Base-by-base conservation (phyloP, 148 eudicot genomes). In the Rhododendron ferrugineum region DNA sequence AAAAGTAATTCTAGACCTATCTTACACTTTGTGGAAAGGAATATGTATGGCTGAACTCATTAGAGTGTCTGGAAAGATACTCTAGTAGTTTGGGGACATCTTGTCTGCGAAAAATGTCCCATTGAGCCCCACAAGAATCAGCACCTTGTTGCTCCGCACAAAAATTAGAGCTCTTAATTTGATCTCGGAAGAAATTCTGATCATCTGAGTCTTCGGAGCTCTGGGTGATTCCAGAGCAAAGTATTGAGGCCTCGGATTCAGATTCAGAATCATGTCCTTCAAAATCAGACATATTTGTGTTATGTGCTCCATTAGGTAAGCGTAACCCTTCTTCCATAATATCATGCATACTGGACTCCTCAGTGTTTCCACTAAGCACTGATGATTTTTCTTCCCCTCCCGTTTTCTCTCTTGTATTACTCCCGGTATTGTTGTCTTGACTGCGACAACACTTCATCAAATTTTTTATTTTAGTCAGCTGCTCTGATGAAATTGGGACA, bases 31-130 rank as follows among this genome's bases (percentile, higher is more conserved):
- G 85, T 8, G 90, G 86, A 52, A 82, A 85, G 85, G 85, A 83
- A 86, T 74, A 70, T 70, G 84, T 77, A 26, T 78, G 54, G 44
- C 81, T 82, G 56, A 93, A 85, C 82, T 94, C 98, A 84, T 89
- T 90, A 15, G 88, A 88, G 85, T 95, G 94, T 83, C 78, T 92
- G 74, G 82, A 85, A 64, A 97, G 92, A 89, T 94, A 97, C 79
- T 94, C 93, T 54, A 89, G 42, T 86, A 97, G 96, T 87, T 97
- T 92, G 4, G 96, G 94, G 84, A 91, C 88, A 88, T 97, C 99
- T 90, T 95, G 91, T 86, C 98, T 81, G 15, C 96, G 95, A 49
- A 95, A 97, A 36, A 97, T 88, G 88, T 97, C 99, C 99, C 99
- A 97, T 81, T 89, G 90, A 79, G 93, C 96, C 58, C 98, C 98